A percentile compares a stretch with the other conserved stretches of the same genome.
Evolutionary conservation across 78 protist species (phyloP).

Genomic region (Isochrysis galbana): DNA sequence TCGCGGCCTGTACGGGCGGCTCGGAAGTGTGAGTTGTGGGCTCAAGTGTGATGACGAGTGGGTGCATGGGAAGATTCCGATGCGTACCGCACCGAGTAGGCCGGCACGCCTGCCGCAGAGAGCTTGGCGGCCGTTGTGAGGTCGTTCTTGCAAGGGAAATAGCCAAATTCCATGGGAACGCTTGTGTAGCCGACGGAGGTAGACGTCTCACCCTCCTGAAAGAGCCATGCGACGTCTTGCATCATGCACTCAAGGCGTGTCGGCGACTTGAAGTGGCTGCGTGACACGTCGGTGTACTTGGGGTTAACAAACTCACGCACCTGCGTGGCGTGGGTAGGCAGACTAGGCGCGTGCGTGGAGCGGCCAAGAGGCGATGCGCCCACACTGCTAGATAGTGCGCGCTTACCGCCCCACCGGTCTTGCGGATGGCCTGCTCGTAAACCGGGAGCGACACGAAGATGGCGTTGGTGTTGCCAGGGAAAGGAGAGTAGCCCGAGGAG

Average conservation of each 20-base stretch:
- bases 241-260: constrained; percentile 63
- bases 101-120: background rate
- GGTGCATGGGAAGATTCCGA: too few relatives aligned
- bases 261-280: constrained; percentile 33
- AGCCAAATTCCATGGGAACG: background rate
- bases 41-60: too few relatives aligned
- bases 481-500: constrained; percentile 32
- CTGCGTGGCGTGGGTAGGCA: too few relatives aligned
- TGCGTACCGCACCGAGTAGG: too few relatives aligned
- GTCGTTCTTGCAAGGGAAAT: constrained; percentile 13
- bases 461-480: constrained; percentile 62
- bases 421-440: constrained; percentile 13
- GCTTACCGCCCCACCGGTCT: constrained; percentile 41
- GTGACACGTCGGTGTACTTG: constrained; percentile 50
- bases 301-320: constrained; percentile 68
- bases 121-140: background rate
- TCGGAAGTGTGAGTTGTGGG: too few relatives aligned
- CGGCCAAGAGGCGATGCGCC: too few relatives aligned
- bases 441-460: constrained; percentile 24
- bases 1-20: background rate
- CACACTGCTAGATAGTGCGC: too few relatives aligned
- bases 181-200: constrained; percentile 36
- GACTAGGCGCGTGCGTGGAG: too few relatives aligned
- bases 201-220: too few relatives aligned
- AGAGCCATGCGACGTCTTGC: constrained; percentile 43